A percentile compares a stretch with the other conserved stretches of the same genome.
Conservation (phyloP, 2,329 filamentous ascomycete species). For the Pyrenochaeta sp. region DNA sequence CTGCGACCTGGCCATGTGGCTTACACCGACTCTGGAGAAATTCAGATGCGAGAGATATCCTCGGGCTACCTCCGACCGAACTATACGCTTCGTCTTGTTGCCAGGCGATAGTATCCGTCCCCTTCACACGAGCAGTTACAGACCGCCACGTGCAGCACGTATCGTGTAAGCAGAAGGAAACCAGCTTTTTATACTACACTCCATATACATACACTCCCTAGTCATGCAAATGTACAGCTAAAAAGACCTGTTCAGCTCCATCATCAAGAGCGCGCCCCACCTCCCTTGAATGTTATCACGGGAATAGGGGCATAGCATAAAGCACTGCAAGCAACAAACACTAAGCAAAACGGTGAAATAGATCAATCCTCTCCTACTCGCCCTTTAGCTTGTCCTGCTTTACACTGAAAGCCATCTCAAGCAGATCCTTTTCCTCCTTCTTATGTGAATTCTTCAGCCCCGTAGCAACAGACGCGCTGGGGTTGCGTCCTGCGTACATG, state of each 20-base stretch:
- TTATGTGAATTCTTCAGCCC: constrained; percentile 87
- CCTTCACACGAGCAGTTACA: not conserved
- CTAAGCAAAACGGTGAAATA: constrained; percentile 10
- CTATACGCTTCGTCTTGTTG: not conserved
- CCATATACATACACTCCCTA: constrained; percentile 41
- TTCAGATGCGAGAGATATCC: not conserved
- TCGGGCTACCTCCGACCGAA: constrained; percentile 23
- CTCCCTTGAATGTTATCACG: not conserved
- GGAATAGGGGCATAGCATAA: constrained; percentile 15
- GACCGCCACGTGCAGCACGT: not conserved
- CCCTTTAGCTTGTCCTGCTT: constrained; percentile 73
- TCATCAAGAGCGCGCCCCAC: not conserved
- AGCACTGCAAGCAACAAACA: constrained; percentile 13
- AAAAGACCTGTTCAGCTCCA: constrained; percentile 11
- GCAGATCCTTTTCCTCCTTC: constrained; percentile 90
- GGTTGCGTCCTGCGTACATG: constrained; percentile 94
- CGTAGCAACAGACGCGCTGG: constrained; percentile 92
- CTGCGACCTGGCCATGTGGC: constrained; percentile 5
- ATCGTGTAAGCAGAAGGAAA: constrained; percentile 16
- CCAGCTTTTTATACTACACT: constrained; percentile 38
- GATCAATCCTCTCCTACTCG: constrained; percentile 54
- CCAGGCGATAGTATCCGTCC: constrained; percentile 1
- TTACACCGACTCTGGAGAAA: not conserved
- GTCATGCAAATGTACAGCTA: constrained; percentile 39
- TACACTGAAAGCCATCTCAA: constrained; percentile 70